phyloP scores from a whole-genome alignment of 129 eudicot genomes.

The Cynara cardunculus region DNA sequence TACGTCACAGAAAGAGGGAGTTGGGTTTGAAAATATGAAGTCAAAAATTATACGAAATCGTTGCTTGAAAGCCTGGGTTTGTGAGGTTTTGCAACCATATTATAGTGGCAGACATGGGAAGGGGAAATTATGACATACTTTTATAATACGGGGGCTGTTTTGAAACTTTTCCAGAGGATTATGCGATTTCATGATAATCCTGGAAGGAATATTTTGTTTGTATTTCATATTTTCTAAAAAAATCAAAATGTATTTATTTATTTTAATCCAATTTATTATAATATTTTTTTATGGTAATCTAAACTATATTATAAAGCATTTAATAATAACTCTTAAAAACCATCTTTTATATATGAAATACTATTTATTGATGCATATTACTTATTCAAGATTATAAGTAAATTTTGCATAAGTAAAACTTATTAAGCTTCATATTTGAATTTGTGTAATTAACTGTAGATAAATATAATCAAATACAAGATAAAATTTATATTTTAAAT shows the following conservation, averaged over 20 bases:
- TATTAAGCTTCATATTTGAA: too few relatives aligned
- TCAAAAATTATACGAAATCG: not conserved
- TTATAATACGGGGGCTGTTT: constrained; percentile 5
- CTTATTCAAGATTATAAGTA: too few relatives aligned
- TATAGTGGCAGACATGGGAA: constrained; percentile 12
- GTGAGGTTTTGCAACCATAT: constrained; percentile 12
- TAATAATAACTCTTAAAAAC: too few relatives aligned
- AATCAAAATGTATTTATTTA: too few relatives aligned
- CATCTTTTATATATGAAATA: too few relatives aligned
- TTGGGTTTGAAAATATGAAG: not conserved
- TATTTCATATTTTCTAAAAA: not conserved
- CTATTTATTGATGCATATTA: too few relatives aligned
- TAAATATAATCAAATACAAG: too few relatives aligned
- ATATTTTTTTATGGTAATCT: too few relatives aligned
- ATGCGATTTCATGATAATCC: not conserved
- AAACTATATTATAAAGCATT: too few relatives aligned
- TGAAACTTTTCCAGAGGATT: not conserved
- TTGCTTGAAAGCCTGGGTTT: constrained; percentile 29
- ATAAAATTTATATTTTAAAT: too few relatives aligned
- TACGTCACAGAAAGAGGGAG: not conserved
- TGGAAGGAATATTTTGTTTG: constrained; percentile 34
- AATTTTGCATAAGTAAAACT: too few relatives aligned
- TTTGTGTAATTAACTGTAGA: too few relatives aligned
- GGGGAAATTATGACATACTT: not conserved
- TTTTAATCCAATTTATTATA: not conserved